Evolutionary conservation across 495 filamentous ascomycete species (phyloP).

Genomic region (Penicillium pancosmium): DNA sequence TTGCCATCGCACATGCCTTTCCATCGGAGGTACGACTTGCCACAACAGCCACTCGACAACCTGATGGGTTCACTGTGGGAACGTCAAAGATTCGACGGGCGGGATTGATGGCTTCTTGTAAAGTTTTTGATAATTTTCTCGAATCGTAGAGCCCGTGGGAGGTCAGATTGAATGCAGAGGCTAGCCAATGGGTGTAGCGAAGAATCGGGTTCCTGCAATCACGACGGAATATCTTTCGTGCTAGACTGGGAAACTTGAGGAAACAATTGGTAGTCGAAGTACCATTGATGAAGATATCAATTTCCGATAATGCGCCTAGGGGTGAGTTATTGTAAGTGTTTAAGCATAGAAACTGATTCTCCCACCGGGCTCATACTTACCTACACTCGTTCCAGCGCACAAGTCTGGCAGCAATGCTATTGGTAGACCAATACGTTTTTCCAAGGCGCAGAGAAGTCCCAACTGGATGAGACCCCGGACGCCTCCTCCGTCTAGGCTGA

Average conservation of each 20-base stretch:
- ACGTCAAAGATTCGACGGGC: conserved; percentile 20
- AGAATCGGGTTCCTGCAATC: background rate
- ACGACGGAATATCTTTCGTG: background rate
- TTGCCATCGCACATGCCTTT: conserved; percentile 21
- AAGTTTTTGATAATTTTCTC: conserved; percentile 4
- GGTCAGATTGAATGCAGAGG: background rate
- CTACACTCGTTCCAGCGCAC: conserved; percentile 53
- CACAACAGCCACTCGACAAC: conserved; percentile 20
- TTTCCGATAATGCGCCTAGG: conserved; percentile 5
- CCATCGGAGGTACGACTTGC: conserved; percentile 25
- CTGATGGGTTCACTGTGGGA: conserved; percentile 2
- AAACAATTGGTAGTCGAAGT: background rate
- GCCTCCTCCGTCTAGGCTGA: conserved; percentile 62
- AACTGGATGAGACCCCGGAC: conserved; percentile 53
- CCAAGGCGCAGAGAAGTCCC: conserved; percentile 46
- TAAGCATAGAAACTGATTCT: background rate
- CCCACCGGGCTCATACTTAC: conserved; percentile 29
- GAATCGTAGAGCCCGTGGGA: conserved; percentile 16
- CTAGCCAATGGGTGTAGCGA: background rate
- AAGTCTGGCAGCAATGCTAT: conserved; percentile 53
- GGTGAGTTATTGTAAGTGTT: background rate
- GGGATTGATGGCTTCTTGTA: conserved; percentile 12
- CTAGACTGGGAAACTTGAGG: background rate
- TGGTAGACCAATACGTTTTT: conserved; percentile 32
- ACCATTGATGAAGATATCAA: conserved; percentile 7